These are phyloP conservation scores for Capronia coronata DNA, from an alignment of 2,329 filamentous ascomycete genomes.

Conservation along the genomic window DNA sequence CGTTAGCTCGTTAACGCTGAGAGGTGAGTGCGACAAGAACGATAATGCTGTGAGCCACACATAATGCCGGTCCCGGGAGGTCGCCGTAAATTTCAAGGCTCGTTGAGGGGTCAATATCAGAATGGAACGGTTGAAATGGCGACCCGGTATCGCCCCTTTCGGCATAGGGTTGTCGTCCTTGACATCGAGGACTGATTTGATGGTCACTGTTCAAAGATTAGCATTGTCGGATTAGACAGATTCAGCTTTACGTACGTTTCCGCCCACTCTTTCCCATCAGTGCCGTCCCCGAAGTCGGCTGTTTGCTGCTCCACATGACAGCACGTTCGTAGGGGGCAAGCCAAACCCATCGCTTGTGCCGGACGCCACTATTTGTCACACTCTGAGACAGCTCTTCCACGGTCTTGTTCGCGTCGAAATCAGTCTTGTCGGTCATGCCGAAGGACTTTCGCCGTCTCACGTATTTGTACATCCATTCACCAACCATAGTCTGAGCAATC, in stretches of 20 bases:
- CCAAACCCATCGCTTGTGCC: constrained; percentile 98
- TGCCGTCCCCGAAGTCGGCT: constrained; percentile 79
- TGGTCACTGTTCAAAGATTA: constrained; percentile 58
- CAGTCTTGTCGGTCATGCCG: constrained; percentile 59
- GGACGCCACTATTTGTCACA: constrained; percentile 57
- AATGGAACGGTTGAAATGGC: constrained; percentile 84
- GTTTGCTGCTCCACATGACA: constrained; percentile 97
- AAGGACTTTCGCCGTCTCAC: constrained; percentile 70
- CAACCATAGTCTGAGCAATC: constrained; percentile 97
- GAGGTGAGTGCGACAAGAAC: constrained; percentile 84
- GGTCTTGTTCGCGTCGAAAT: constrained; percentile 50
- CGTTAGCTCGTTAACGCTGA: constrained; percentile 69
- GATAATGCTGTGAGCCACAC: constrained; percentile 91
- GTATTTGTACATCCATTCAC: constrained; percentile 58
- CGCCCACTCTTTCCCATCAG: constrained; percentile 90
- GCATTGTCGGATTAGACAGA: constrained; percentile 28
- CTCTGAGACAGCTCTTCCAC: constrained; percentile 64
- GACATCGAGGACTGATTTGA: constrained; percentile 94
- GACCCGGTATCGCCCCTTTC: constrained; percentile 49
- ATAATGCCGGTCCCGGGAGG: constrained; percentile 77
- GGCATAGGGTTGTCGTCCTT: constrained; percentile 86
- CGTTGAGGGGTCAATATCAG: constrained; percentile 88
- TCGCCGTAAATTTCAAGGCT: constrained; percentile 89
- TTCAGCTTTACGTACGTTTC: constrained; percentile 63
- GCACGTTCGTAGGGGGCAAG: constrained; percentile 91